A percentile compares a stretch with the other conserved stretches of the same genome.
phyloP scores from a whole-genome alignment of 169 alveolate species.

The Cryptosporidium andersoni region DNA sequence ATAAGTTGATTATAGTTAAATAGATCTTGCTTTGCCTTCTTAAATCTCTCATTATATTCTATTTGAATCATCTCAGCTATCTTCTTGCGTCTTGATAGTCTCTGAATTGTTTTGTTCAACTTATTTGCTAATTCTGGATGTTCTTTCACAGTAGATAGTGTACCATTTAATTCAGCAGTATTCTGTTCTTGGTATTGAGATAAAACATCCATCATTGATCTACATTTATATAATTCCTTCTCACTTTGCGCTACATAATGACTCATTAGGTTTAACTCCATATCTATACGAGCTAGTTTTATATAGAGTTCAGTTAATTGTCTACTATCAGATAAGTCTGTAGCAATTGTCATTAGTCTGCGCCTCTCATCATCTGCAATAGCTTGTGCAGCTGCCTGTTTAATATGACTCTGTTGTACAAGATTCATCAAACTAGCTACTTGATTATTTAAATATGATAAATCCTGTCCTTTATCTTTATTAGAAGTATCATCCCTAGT shows the following conservation, averaged over 20 bases:
- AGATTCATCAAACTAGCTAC: conserved; percentile 11
- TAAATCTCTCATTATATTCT: conserved; percentile 4
- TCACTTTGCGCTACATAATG: conserved; percentile 29
- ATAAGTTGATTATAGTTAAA: too few relatives aligned
- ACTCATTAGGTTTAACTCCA: conserved; percentile 26
- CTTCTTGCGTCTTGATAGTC: conserved; percentile 8
- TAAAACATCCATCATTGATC: conserved; percentile 5
- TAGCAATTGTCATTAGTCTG: neutral
- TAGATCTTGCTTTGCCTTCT: neutral
- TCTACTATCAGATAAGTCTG: conserved; percentile 19
- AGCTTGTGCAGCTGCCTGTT: conserved; percentile 9
- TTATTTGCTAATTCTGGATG: neutral
- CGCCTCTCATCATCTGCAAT: conserved; percentile 18
- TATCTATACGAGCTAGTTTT: conserved; percentile 25
- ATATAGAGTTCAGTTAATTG: conserved; percentile 53
- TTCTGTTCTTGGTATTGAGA: conserved; percentile 25
- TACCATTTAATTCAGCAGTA: conserved; percentile 3
- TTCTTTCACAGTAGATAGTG: neutral
- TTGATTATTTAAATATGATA: conserved; percentile 1
- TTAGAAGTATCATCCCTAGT: neutral
- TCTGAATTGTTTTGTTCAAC: neutral
- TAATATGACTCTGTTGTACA: conserved; percentile 28
- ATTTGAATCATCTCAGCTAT: conserved; percentile 10
- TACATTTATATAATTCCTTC: conserved; percentile 29
- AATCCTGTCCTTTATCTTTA: neutral